Conservation (phyloP, 2,329 filamentous ascomycete genomes). For the Penicillium occitanis region DNA sequence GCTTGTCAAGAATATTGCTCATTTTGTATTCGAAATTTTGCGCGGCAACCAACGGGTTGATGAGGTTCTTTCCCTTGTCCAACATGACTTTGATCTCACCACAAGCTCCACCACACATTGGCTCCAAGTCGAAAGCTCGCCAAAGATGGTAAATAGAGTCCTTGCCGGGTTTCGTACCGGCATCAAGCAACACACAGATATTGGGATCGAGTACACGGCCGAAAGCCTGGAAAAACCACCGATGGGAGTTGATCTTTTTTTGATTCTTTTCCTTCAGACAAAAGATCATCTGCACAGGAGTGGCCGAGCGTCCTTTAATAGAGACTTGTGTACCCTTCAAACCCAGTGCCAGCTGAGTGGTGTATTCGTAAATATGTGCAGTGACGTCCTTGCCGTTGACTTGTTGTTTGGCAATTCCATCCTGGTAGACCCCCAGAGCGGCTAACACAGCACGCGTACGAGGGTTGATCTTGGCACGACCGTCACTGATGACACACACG, state of each 20-base stretch:
- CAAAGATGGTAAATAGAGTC: slow-evolving; percentile 97
- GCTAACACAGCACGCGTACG: slow-evolving; percentile 85
- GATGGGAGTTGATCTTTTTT: slow-evolving; percentile 99
- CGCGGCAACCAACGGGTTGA: slow-evolving; percentile 91
- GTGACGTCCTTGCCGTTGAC: slow-evolving; percentile 96
- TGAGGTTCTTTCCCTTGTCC: slow-evolving; percentile 76
- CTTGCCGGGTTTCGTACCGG: slow-evolving; percentile 88
- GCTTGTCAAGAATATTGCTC: slow-evolving; percentile 98
- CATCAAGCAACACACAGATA: slow-evolving; percentile 93
- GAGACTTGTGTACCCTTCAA: slow-evolving; percentile 88
- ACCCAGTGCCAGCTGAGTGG: slow-evolving; percentile 65
- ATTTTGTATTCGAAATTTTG: slow-evolving; percentile 99
- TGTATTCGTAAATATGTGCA: slow-evolving; percentile 88
- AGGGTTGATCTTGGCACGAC: slow-evolving; percentile 93
- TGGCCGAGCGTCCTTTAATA: slow-evolving; percentile 75
- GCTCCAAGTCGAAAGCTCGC: slow-evolving; percentile 97
- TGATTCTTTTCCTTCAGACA: slow-evolving; percentile 99
- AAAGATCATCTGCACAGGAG: slow-evolving; percentile 95
- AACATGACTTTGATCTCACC: slow-evolving; percentile 99
- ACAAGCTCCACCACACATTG: slow-evolving; percentile 95
- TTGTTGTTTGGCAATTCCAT: slow-evolving; percentile 97
- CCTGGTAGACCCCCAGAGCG: slow-evolving; percentile 94
- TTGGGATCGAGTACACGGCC: slow-evolving; percentile 89
- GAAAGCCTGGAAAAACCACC: slow-evolving; percentile 99
- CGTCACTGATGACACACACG: slow-evolving; percentile 94